Evolutionary conservation across 176 grass and related monocot genomes (phyloP).

Genomic region (Cymbopogon citratus): DNA sequence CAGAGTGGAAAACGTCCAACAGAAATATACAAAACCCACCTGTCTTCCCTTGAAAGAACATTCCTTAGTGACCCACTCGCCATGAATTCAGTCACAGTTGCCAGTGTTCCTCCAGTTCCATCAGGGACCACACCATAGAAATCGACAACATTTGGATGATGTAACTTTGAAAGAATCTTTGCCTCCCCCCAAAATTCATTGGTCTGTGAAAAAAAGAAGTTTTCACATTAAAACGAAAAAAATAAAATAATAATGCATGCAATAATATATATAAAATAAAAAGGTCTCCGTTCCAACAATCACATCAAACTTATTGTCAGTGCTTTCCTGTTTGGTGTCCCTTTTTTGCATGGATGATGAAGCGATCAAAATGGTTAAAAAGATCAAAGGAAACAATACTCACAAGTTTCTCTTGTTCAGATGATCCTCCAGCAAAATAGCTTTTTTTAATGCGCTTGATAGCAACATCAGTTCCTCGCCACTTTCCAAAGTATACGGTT

Average conservation of each 20-base stretch:
- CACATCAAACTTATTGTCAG: background rate
- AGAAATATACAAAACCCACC: slow-evolving; percentile 38
- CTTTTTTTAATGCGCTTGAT: slow-evolving; percentile 99
- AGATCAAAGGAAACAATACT: slow-evolving; percentile 12
- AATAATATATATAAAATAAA: background rate
- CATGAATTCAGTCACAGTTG: slow-evolving; percentile 93
- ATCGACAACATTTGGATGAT: slow-evolving; percentile 96
- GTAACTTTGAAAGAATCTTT: slow-evolving; percentile 87
- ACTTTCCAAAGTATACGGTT: slow-evolving; percentile 97
- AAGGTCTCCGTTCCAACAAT: background rate
- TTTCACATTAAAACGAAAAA: background rate
- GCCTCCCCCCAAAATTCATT: slow-evolving; percentile 99
- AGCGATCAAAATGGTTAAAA: slow-evolving; percentile 5
- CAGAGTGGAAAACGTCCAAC: slow-evolving; percentile 2
- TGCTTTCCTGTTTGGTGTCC: background rate
- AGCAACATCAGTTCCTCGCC: slow-evolving; percentile 92
- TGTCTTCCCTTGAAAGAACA: slow-evolving; percentile 86
- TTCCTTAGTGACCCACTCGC: slow-evolving; percentile 94
- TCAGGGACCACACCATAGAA: slow-evolving; percentile 97
- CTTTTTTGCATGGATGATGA: background rate
- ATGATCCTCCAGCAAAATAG: slow-evolving; percentile 75
- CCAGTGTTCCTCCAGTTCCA: slow-evolving; percentile 88
- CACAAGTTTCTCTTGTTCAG: slow-evolving; percentile 90
- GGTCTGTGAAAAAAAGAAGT: slow-evolving; percentile 39
- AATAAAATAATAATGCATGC: background rate